A percentile compares a stretch with the other conserved stretches of the same genome.
These are phyloP conservation scores for Bryum argenteum DNA, from an alignment of 225 moss, liverwort and hornwort species.

Conservation along the genomic window DNA sequence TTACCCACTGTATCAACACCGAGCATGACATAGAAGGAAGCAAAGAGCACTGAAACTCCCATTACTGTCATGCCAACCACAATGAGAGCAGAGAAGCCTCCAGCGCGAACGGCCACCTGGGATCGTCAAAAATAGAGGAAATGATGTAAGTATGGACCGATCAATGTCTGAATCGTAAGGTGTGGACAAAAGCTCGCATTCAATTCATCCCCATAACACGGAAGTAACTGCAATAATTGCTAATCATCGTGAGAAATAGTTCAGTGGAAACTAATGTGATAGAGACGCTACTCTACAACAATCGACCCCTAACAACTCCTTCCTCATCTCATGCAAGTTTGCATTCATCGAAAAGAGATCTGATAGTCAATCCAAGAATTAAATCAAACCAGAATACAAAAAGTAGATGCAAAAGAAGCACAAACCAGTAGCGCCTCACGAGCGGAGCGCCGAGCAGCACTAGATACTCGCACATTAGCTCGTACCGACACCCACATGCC, in stretches of 20 bases:
- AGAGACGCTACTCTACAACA: too few species aligned
- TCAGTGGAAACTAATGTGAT: too few species aligned
- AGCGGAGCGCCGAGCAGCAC: slow-evolving; percentile 89
- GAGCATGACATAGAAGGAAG: slow-evolving; percentile 80
- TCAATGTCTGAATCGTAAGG: too few species aligned
- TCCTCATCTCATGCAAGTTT: neutral
- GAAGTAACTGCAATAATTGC: too few species aligned
- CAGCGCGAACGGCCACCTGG: slow-evolving; percentile 80
- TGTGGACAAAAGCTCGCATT: too few species aligned
- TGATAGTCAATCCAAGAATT: neutral
- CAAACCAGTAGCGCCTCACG: slow-evolving; percentile 89
- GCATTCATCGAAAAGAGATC: neutral
- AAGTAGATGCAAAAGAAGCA: slow-evolving; percentile 14
- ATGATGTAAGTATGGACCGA: neutral
- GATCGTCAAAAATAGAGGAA: slow-evolving; percentile 21
- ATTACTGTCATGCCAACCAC: slow-evolving; percentile 98
- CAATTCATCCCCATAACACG: too few species aligned
- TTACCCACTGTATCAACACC: slow-evolving; percentile 67
- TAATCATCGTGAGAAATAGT: too few species aligned
- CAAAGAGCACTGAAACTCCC: slow-evolving; percentile 85
- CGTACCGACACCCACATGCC: slow-evolving; percentile 99
- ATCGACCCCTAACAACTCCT: too few species aligned
- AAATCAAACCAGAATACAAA: neutral
- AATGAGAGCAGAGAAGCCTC: slow-evolving; percentile 96
- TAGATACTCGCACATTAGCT: slow-evolving; percentile 97